phyloP scores from a whole-genome alignment of 1,284 basidiomycete species.

The Kalmanozyma brasiliensis region DNA sequence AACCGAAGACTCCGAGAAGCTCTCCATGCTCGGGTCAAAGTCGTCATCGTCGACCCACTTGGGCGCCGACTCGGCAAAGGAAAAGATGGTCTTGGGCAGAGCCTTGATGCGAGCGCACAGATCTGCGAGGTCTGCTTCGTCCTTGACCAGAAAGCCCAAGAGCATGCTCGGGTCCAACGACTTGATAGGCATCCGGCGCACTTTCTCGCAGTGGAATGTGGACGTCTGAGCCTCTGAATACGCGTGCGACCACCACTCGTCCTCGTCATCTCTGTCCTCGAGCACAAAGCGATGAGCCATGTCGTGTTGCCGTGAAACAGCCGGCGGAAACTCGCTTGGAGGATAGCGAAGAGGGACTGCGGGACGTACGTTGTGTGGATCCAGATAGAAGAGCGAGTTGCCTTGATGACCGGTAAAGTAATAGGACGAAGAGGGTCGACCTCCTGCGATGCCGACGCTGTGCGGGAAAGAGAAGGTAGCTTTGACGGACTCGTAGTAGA shows the following conservation, averaged over 20 bases:
- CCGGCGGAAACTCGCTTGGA: constrained; percentile 67
- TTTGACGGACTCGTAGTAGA: constrained; percentile 94
- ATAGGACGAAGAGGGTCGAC: constrained; percentile 92
- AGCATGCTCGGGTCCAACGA: constrained; percentile 97
- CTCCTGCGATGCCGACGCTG: constrained; percentile 94
- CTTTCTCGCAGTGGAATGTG: constrained; percentile 92
- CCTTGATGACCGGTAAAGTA: constrained; percentile 95
- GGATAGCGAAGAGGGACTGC: constrained; percentile 80
- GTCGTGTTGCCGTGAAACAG: constrained; percentile 25
- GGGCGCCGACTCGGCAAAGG: constrained; percentile 78
- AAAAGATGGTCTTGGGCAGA: constrained; percentile 65
- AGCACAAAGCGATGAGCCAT: constrained; percentile 15
- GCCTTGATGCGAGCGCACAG: constrained; percentile 74
- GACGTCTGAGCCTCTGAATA: constrained; percentile 77
- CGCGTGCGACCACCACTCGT: constrained; percentile 74
- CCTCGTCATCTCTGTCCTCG: constrained; percentile 29
- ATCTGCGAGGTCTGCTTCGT: constrained; percentile 85
- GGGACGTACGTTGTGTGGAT: constrained; percentile 89
- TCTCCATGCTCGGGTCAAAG: constrained; percentile 76
- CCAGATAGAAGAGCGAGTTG: constrained; percentile 80
- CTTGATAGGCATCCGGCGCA: constrained; percentile 89
- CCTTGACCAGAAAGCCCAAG: constrained; percentile 85
- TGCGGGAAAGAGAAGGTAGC: constrained; percentile 90
- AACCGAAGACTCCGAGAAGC: constrained; percentile 52
- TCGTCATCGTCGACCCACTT: constrained; percentile 83